phyloP scores from a whole-genome alignment of 805 yeast species.

The Starmerella kuoi region DNA sequence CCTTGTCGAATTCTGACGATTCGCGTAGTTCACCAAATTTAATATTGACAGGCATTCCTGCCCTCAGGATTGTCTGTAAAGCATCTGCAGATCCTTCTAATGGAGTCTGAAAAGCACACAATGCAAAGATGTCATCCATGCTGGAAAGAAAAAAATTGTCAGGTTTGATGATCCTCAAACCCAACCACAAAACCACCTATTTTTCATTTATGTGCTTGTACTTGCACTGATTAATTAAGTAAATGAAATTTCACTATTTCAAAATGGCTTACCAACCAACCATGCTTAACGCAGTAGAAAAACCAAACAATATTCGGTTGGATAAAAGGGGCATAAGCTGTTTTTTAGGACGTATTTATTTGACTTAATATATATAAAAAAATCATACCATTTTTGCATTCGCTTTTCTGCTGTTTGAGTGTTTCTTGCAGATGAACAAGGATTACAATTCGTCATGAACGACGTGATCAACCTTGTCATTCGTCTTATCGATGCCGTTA shows the following conservation, averaged over 20 bases:
- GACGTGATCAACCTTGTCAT: background rate
- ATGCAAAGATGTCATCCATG: constrained; percentile 8
- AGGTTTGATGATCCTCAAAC: background rate
- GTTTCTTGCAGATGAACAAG: too few relatives aligned
- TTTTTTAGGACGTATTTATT: too few relatives aligned
- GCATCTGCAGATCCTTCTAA: constrained; percentile 19
- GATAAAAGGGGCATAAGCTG: too few relatives aligned
- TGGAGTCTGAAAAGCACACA: constrained; percentile 19
- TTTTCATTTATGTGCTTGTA: background rate
- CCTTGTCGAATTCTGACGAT: constrained; percentile 15
- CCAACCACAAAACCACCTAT: background rate
- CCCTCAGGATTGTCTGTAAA: constrained; percentile 16
- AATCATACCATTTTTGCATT: too few relatives aligned
- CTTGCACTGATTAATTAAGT: background rate
- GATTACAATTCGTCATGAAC: constrained; percentile 15
- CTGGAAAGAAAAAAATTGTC: too few relatives aligned
- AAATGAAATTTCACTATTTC: background rate
- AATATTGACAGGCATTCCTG: constrained; percentile 25
- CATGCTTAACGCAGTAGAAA: too few relatives aligned
- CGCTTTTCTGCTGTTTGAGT: too few relatives aligned
- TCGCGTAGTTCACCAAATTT: constrained; percentile 21
- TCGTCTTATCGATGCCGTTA: background rate
- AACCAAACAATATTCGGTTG: too few relatives aligned
- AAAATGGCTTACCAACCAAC: too few relatives aligned
- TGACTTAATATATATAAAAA: too few relatives aligned